Conservation (phyloP, 164 flowering plant genomes). For the Vitis cinerea region DNA sequence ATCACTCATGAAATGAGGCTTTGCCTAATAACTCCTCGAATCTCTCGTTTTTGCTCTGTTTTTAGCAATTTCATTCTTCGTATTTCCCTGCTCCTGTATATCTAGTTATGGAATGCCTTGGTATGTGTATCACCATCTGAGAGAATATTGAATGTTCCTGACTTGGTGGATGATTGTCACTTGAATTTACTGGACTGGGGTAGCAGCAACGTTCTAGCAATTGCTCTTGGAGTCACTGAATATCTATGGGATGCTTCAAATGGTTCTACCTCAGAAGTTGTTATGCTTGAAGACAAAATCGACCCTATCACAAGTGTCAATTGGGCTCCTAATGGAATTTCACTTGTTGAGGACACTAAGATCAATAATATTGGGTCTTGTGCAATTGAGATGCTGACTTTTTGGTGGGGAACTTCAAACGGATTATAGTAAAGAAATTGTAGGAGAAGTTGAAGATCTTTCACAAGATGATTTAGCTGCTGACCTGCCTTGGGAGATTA, state of each 20-base stretch:
- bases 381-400: too few species aligned
- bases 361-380: too few species aligned
- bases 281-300: conserved; percentile 10
- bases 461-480: conserved; percentile 40
- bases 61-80: too few species aligned
- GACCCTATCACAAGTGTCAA: conserved; percentile 22
- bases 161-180: conserved; percentile 18
- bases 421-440: conserved; percentile 32
- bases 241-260: conserved; percentile 18
- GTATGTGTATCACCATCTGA: background rate
- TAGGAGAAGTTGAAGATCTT: conserved; percentile 41
- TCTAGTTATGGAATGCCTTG: too few species aligned
- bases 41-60: too few species aligned
- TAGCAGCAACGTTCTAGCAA: conserved; percentile 11
- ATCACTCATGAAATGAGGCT: too few species aligned
- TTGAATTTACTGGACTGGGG: conserved; percentile 28
- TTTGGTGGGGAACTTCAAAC: conserved; percentile 25
- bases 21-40: too few species aligned
- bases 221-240: conserved; percentile 15
- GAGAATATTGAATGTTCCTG: conserved; percentile 24
- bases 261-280: conserved; percentile 18
- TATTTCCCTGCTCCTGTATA: too few species aligned
- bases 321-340: conserved; percentile 19
- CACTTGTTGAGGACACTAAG: too few species aligned
- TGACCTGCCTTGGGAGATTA: conserved; percentile 33